phyloP scores from a whole-genome alignment of 257 asterid genomes.

The Datura wrightii region DNA sequence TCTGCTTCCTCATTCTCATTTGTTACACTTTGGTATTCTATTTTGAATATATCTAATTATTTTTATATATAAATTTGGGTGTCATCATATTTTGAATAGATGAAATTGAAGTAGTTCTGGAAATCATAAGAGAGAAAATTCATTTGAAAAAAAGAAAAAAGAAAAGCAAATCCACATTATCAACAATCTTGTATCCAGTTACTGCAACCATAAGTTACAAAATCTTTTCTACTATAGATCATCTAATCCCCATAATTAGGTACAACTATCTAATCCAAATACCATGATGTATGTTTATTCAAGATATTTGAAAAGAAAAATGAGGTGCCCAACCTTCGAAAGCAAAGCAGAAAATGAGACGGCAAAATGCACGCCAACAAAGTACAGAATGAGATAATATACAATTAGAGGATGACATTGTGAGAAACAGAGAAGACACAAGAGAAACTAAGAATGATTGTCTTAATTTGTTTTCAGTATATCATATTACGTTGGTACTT shows the following conservation, averaged over 20 bases:
- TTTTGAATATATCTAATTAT: background rate
- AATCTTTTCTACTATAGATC: background rate
- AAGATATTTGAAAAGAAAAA: background rate
- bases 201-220: background rate
- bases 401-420: too few relatives aligned
- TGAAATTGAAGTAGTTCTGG: background rate
- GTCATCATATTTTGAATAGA: background rate
- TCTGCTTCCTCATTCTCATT: background rate
- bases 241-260: background rate
- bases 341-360: background rate
- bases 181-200: conserved; percentile 2
- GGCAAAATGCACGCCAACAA: background rate
- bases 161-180: background rate
- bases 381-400: too few relatives aligned
- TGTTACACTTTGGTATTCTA: background rate
- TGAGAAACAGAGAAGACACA: too few relatives aligned
- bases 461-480: too few relatives aligned
- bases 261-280: background rate
- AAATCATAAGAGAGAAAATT: background rate
- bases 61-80: background rate
- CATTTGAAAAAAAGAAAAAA: background rate
- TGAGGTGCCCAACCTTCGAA: background rate
- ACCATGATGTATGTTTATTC: background rate
- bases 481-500: too few relatives aligned
- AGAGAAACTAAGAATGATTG: too few relatives aligned